Evolutionary conservation across 352 stramenopile species (phyloP), one percentile per base, ranked within the genome.

Genomic region (Blastocystis sp.): DNA sequence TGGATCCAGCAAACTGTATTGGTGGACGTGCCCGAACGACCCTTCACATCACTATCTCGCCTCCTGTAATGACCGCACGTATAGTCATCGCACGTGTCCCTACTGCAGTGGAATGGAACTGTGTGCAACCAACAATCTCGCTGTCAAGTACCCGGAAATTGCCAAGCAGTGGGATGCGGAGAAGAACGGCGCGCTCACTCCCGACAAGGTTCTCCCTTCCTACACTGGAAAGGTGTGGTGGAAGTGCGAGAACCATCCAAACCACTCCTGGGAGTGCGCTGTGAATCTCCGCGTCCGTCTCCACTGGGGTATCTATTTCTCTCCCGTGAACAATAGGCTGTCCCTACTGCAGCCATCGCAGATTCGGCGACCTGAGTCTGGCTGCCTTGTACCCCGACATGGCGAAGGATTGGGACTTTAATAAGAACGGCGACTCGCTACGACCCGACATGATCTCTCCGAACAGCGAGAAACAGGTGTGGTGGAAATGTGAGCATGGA

Each of bases 141-240:
- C 69, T 38, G 69, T 64, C 14, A 81, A 48, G 3, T 51, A 81
- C 27, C 69, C 69, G 3, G 21, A 64, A 1, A 9, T 81, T 29
- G 69, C 69, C 8, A 32, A 29, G 16, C 69, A 81, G 27, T 81
- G 69, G 69, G 46, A 81, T 51, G 14, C 40, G 18, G 69, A 63
- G 8, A 54, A 29, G 11, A 81, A 81, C 53, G 48, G 48, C 9
- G 21, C 53, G 34, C 53, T 81, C 18, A 61, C 29, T 48, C 69
- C 69, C 4, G 46, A 81, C 27, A 18, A 61, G 2, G 48, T 81
- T 27, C 69, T 81, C 4, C 69, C 69, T 1, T 81, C 69, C 14
- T 81, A 81, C 36, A 44, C 69, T 21, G 69, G 69, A 16, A 81
- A 81, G n/a, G 69, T 81, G 11, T 81, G 69, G 69, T 81, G 69